Conservation (phyloP, 2,329 filamentous ascomycete genomes). For the Plectosphaerella cucumerina region DNA sequence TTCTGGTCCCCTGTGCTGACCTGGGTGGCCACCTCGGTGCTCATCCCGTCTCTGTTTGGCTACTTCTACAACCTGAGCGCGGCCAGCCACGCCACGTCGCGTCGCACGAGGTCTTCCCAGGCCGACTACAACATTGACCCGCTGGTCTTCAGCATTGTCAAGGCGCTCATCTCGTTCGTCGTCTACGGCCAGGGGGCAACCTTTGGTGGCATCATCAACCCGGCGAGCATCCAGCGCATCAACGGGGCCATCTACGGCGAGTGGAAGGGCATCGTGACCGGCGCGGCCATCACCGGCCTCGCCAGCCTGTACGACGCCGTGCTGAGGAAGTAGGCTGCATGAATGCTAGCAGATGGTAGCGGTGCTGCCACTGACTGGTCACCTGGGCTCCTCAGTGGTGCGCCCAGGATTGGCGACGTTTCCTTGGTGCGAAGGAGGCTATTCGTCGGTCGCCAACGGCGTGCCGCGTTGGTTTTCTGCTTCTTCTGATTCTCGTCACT, state of each 20-base stretch:
- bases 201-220: conserved; percentile 58
- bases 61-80: conserved; percentile 89
- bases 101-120: conserved; percentile 37
- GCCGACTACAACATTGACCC: conserved; percentile 69
- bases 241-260: conserved; percentile 66
- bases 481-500: background rate
- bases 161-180: conserved; percentile 76
- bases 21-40: conserved; percentile 69
- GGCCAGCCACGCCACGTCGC: conserved; percentile 33
- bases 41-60: conserved; percentile 66
- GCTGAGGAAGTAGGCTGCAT: conserved; percentile 54
- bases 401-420: too few species aligned
- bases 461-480: too few species aligned
- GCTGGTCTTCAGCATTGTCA: conserved; percentile 83
- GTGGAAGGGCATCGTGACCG: conserved; percentile 65
- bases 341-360: too few species aligned
- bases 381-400: too few species aligned
- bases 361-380: too few species aligned
- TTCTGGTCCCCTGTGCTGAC: conserved; percentile 83
- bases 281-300: conserved; percentile 62
- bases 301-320: conserved; percentile 75
- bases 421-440: too few species aligned
- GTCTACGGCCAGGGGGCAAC: conserved; percentile 68
- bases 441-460: too few species aligned
- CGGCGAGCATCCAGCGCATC: conserved; percentile 57